Conservation (phyloP, 2,329 filamentous ascomycete genomes). For the Nothomitra cinnamomea region DNA sequence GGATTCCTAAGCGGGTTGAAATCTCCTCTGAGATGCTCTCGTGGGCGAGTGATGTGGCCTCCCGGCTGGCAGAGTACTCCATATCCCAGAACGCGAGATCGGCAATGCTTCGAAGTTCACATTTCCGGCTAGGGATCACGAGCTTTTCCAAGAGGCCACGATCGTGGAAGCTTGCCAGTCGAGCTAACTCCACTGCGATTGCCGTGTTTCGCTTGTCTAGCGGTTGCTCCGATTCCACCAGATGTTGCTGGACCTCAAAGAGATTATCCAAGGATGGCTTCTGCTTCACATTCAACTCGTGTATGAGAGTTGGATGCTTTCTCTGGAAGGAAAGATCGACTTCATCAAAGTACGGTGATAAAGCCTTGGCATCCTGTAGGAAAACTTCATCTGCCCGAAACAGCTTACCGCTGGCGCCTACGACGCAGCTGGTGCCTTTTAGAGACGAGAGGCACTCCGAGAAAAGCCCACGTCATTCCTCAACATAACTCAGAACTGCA, state of each 20-base stretch:
- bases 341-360: background rate
- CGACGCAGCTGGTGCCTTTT: background rate
- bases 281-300: conserved; percentile 10
- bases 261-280: conserved; percentile 11
- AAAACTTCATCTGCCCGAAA: background rate
- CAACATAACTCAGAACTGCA: background rate
- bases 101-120: conserved; percentile 10
- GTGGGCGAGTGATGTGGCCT: conserved; percentile 8
- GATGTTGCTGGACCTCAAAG: conserved; percentile 6
- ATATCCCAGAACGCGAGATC: conserved; percentile 13
- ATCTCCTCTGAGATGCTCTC: conserved; percentile 9
- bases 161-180: conserved; percentile 10
- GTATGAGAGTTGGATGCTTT: background rate
- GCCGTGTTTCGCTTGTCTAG: conserved; percentile 12
- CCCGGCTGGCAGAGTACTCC: background rate
- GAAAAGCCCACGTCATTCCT: background rate
- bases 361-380: background rate
- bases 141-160: conserved; percentile 7
- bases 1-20: conserved; percentile 10
- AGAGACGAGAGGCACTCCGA: background rate
- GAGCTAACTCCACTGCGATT: conserved; percentile 13
- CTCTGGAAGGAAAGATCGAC: background rate
- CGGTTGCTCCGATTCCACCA: conserved; percentile 10
- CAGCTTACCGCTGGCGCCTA: background rate
- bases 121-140: conserved; percentile 11